Base-by-base conservation (phyloP, 306 rosid species). In the Hippophae rhamnoides region DNA sequence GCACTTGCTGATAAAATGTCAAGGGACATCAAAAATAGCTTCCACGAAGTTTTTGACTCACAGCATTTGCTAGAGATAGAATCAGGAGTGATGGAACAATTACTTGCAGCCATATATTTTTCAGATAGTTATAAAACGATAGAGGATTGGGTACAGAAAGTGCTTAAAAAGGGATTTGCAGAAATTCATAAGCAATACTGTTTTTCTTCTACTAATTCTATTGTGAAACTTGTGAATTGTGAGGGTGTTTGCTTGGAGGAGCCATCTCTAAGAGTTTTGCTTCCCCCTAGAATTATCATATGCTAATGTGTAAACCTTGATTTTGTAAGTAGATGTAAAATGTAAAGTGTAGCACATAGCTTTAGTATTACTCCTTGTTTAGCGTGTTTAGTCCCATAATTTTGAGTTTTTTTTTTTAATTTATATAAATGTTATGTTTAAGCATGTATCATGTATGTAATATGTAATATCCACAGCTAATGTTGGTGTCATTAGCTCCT, bases 111-210 rank as follows among this genome's bases (percentile, higher is more conserved):
- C 1, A 77, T 76, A 9, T 88, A 84, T 63, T 69, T 75, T 10
- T 84, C 94, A 5, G 82, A 76, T 63, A 58, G 66, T 13, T 62
- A 64, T 45, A 63, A 13, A 58, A 88, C 53, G 61, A 83, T 92
- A 43, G 90, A 92, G 72, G 81, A 80, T 43, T 92, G 99, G 99
- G 75, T 80, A 42, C 85, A 80, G 47, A 76, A 74, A 75, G 95
- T 84, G 14, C 85, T 92, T 23, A 67, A 78, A 53, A 72, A 48
- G 68, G 93, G 76, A 58, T 86, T 88, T 58, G 38, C 70, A 44
- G 94, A 88, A 76, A 67, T 77, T 48, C 79, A 66, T 54, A 74
- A 75, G 67, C 74, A 68, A 61, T 69, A 78, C 79, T 70, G 47
- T 60, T 76, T 70, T 61, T 67, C 73, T 52, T 51, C 79, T 52